phyloP scores from a whole-genome alignment of 805 yeast species.

The Kodamaea nitidulidarum region DNA sequence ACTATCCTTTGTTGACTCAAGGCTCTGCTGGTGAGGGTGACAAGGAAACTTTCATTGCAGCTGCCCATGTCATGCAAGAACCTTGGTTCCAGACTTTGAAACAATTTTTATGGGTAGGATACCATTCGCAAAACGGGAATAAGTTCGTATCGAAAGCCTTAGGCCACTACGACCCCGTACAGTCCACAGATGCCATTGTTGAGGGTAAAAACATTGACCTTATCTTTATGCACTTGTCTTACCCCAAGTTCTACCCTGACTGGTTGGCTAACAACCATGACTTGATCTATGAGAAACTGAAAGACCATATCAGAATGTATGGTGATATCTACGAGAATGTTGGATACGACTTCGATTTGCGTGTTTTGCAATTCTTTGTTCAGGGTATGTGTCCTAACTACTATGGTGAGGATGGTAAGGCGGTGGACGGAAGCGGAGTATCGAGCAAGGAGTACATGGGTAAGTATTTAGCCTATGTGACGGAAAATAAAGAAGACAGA shows the following conservation, averaged over 20 bases:
- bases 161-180: conserved; percentile 39
- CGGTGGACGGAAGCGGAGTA: conserved; percentile 23
- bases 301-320: conserved; percentile 40
- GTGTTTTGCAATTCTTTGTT: conserved; percentile 36
- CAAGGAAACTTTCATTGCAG: conserved; percentile 71
- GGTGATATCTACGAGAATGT: conserved; percentile 29
- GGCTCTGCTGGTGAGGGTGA: conserved; percentile 80
- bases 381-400: conserved; percentile 37
- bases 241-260: conserved; percentile 46
- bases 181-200: conserved; percentile 12
- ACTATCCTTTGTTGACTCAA: conserved; percentile 65
- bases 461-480: conserved; percentile 25
- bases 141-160: conserved; percentile 25
- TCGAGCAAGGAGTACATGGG: conserved; percentile 31
- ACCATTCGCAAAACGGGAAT: conserved; percentile 26
- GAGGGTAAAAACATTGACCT: conserved; percentile 14
- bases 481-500: conserved; percentile 20
- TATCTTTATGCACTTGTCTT: conserved; percentile 56
- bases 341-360: conserved; percentile 42
- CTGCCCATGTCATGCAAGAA: conserved; percentile 49
- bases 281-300: conserved; percentile 27
- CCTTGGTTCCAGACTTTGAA: conserved; percentile 52
- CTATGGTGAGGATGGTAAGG: conserved; percentile 23
- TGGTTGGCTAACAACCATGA: conserved; percentile 32
- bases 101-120: conserved; percentile 39